Percentiles rank a stretch among this genome's conserved stretches.
These are phyloP conservation scores for Prunus persica DNA, from an alignment of 306 rosid species.

Conservation along the genomic window DNA sequence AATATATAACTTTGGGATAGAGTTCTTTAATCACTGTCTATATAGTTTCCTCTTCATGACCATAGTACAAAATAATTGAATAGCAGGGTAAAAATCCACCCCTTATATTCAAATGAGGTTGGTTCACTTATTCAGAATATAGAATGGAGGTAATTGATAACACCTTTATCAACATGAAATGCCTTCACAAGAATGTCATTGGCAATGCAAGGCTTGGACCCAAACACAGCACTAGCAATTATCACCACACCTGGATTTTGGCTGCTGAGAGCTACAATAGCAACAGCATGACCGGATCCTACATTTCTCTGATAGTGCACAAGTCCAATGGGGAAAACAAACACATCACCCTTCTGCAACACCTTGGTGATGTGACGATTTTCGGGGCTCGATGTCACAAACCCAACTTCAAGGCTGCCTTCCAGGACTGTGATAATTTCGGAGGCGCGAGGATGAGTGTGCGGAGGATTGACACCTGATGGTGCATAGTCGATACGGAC, in stretches of 20 bases:
- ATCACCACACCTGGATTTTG: constrained; percentile 39
- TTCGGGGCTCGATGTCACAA: constrained; percentile 30
- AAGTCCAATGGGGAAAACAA: constrained; percentile 36
- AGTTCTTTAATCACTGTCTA: not conserved
- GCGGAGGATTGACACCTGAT: constrained; percentile 38
- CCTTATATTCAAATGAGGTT: no score
- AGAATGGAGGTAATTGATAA: constrained; percentile 28
- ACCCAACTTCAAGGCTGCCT: constrained; percentile 39
- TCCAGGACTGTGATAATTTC: constrained; percentile 34
- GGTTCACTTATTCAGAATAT: not conserved
- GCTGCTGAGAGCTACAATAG: constrained; percentile 36
- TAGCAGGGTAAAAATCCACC: not conserved
- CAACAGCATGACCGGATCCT: constrained; percentile 25
- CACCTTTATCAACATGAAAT: constrained; percentile 31
- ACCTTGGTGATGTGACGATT: constrained; percentile 32
- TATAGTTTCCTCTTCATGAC: not conserved
- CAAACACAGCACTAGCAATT: constrained; percentile 30
- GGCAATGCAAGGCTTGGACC: constrained; percentile 24
- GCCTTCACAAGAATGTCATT: constrained; percentile 28
- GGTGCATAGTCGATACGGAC: constrained; percentile 32
- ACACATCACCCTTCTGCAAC: constrained; percentile 38
- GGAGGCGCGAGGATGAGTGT: constrained; percentile 45
- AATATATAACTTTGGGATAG: no score
- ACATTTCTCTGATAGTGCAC: constrained; percentile 39
- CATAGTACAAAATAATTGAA: not conserved